Conservation (phyloP, 1,139 yeast species). For the Pichia kudriavzevii region DNA sequence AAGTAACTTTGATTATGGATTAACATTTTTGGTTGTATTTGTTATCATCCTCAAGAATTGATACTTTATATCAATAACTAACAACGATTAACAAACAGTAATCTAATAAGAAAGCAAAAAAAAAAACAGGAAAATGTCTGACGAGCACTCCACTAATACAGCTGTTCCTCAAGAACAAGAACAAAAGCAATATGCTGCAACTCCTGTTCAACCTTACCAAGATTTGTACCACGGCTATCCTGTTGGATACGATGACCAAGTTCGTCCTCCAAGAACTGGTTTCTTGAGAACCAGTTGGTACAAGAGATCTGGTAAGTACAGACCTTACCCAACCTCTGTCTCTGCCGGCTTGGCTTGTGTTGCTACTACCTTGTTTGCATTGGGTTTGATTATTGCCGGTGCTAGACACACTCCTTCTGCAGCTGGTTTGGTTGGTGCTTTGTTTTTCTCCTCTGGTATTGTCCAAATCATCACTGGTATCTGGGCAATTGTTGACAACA, state of each 20-base stretch:
- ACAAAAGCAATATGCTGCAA: conserved; percentile 8
- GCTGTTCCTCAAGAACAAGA: conserved; percentile 19
- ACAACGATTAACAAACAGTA: too few relatives aligned
- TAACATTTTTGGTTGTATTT: too few relatives aligned
- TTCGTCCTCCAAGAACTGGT: conserved; percentile 29
- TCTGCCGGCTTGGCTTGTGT: conserved; percentile 28
- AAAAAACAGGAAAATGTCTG: conserved; percentile 19
- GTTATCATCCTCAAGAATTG: too few relatives aligned
- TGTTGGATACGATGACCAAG: conserved; percentile 14
- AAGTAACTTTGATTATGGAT: too few relatives aligned
- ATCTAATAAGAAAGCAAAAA: not conserved
- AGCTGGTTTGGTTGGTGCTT: conserved; percentile 40
- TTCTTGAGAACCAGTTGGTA: conserved; percentile 25
- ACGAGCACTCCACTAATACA: conserved; percentile 20
- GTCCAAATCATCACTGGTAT: conserved; percentile 59
- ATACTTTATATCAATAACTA: too few relatives aligned
- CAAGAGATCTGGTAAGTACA: conserved; percentile 22
- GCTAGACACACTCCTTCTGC: conserved; percentile 46
- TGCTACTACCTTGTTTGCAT: conserved; percentile 26
- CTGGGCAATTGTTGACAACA: conserved; percentile 56
- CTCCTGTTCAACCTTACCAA: too few relatives aligned
- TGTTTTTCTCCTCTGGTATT: conserved; percentile 57
- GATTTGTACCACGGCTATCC: conserved; percentile 14
- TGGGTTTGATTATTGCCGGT: conserved; percentile 38
- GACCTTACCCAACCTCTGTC: conserved; percentile 29